These are phyloP conservation scores for Myxozyma vanderwaltii DNA, from an alignment of 805 yeast genomes.

Conservation along the genomic window DNA sequence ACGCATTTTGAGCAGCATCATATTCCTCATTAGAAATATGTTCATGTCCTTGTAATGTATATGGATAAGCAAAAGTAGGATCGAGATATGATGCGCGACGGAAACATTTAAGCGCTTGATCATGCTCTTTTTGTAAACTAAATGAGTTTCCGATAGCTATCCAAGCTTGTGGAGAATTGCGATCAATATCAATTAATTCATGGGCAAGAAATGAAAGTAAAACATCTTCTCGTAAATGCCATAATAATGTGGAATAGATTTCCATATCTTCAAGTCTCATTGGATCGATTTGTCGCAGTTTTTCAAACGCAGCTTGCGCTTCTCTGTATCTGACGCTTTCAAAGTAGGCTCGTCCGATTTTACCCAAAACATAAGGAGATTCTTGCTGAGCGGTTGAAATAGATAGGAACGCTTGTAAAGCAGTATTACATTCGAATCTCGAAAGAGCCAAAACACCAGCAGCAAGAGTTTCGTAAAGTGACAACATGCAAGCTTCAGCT, in stretches of 20 bases:
- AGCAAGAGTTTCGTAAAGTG: slow-evolving; percentile 32
- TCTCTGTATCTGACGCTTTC: slow-evolving; percentile 85
- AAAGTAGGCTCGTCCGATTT: slow-evolving; percentile 77
- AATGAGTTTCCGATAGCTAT: slow-evolving; percentile 86
- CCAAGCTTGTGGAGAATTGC: slow-evolving; percentile 83
- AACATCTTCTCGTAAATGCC: slow-evolving; percentile 86
- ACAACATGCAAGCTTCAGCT: slow-evolving; percentile 27
- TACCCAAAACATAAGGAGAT: slow-evolving; percentile 84
- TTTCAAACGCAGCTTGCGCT: slow-evolving; percentile 63
- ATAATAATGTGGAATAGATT: slow-evolving; percentile 79
- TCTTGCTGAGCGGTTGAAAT: slow-evolving; percentile 64
- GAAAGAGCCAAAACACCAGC: slow-evolving; percentile 28
- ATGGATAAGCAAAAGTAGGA: slow-evolving; percentile 78
- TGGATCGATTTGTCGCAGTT: slow-evolving; percentile 68
- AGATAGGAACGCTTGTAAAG: slow-evolving; percentile 66
- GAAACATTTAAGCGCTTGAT: slow-evolving; percentile 86
- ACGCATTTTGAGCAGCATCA: slow-evolving; percentile 83
- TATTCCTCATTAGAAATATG: slow-evolving; percentile 83
- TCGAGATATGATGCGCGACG: slow-evolving; percentile 72
- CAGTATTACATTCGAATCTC: slow-evolving; percentile 75
- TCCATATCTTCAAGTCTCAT: slow-evolving; percentile 89
- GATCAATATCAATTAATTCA: slow-evolving; percentile 68
- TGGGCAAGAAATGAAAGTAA: slow-evolving; percentile 81
- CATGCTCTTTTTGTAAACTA: slow-evolving; percentile 79
- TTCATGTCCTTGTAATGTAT: slow-evolving; percentile 93